These are phyloP conservation scores for Arthroderma uncinatum DNA, from an alignment of 2,329 filamentous ascomycete species.

Conservation along the genomic window DNA sequence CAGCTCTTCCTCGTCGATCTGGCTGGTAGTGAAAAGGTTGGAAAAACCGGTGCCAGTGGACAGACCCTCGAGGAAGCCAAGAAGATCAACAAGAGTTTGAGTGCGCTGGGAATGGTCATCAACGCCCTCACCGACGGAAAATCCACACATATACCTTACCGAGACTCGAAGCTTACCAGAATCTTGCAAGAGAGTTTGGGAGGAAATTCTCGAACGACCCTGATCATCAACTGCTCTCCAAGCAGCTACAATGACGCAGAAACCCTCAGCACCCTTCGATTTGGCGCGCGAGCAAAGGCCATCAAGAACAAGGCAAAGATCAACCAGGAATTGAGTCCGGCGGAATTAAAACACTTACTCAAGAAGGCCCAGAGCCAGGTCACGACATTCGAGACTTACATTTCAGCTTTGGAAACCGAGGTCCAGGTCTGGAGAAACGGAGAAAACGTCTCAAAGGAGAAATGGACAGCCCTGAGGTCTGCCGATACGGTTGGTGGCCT, in stretches of 20 bases:
- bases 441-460: slow-evolving; percentile 77
- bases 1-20: slow-evolving; percentile 96
- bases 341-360: slow-evolving; percentile 84
- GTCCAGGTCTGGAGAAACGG: slow-evolving; percentile 78
- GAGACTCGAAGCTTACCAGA: slow-evolving; percentile 94
- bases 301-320: slow-evolving; percentile 99
- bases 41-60: slow-evolving; percentile 94
- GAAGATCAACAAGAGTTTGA: slow-evolving; percentile 99
- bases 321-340: slow-evolving; percentile 92
- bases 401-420: slow-evolving; percentile 71
- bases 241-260: slow-evolving; percentile 97
- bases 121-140: slow-evolving; percentile 94
- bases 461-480: slow-evolving; percentile 62
- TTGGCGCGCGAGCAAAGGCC: slow-evolving; percentile 91
- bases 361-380: slow-evolving; percentile 87
- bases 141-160: slow-evolving; percentile 90
- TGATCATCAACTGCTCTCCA: slow-evolving; percentile 98
- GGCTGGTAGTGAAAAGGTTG: slow-evolving; percentile 95
- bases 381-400: slow-evolving; percentile 78
- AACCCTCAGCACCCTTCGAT: slow-evolving; percentile 81
- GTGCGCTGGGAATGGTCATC: slow-evolving; percentile 97
- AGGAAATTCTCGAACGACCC: slow-evolving; percentile 94
- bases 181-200: slow-evolving; percentile 95
- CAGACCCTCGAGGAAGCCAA: slow-evolving; percentile 97
- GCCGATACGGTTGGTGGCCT: slow-evolving; percentile 42